Base-by-base conservation (phyloP, 768 basidiomycete species). In the Lactarius akahatsu region DNA sequence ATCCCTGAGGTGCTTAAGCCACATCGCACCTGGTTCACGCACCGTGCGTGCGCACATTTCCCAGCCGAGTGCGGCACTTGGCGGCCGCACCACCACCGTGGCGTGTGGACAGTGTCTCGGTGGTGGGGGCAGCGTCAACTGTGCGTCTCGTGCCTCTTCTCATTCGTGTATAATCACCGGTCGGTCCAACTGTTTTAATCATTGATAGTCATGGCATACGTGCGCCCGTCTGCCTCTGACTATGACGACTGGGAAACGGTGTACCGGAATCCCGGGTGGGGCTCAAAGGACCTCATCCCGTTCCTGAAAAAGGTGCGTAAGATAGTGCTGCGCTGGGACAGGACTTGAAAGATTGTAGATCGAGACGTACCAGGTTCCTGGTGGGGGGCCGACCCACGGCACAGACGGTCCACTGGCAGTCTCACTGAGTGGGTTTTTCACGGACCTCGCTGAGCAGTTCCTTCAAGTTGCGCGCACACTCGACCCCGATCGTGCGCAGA, bases 61-160 rank as follows among this genome's bases (percentile, higher is more conserved):
- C 9, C 75, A 75, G 28, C 78, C 80, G 6, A 82, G 81, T 68
- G 75, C 77, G 0, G 82, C 79, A 62, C 74, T 81, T 43, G 78
- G 72, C 18, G 83, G 81, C 5, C 85, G 88, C 4, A 70, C 76
- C 5, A 71, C 77, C 4, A 57, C 83, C 43, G 78, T 86, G 5
- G 78, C 80, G 0, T 72, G 76, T 32, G 87, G 83, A 0, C 78
- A 82, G 61, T 81, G 80, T 50, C 70, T 90, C 6, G 88, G 88
- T 4, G 88, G 88, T 6, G 87, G 87, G 0, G 87, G 86, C 0
- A 76, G 78, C 61, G 80, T 89, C 20, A 89, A 88, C 69, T 80
- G 76, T 71, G 79, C 80, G 69, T 64, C 28, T 26, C n/a, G 2
- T 9, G 9, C 11, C 41, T 43, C 4, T 18, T 32, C 5, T 9